These are phyloP conservation scores for Nannizzia gypsea DNA, from an alignment of 2,329 filamentous ascomycete species.

Conservation along the genomic window DNA sequence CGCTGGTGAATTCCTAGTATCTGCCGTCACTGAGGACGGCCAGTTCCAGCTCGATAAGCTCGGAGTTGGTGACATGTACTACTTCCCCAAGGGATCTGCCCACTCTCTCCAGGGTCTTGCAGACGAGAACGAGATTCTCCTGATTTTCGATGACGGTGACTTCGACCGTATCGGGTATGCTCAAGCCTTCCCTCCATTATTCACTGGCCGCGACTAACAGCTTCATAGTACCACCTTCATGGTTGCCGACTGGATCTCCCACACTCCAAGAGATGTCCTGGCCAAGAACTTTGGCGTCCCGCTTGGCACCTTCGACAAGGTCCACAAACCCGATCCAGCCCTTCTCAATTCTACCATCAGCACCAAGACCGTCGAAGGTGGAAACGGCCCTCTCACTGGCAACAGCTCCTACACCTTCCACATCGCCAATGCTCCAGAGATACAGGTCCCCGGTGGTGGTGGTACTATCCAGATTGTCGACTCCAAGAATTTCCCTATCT, in stretches of 20 bases:
- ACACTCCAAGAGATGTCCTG: conserved; percentile 52
- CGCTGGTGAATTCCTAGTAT: conserved; percentile 45
- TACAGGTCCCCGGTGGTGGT: conserved; percentile 49
- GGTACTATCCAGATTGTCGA: conserved; percentile 55
- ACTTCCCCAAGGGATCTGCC: conserved; percentile 54
- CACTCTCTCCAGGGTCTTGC: conserved; percentile 53
- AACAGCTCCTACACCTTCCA: conserved; percentile 53
- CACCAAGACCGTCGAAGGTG: conserved; percentile 37
- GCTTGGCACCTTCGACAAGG: conserved; percentile 46
- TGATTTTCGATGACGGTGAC: conserved; percentile 55
- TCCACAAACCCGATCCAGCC: conserved; percentile 49
- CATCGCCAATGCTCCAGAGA: conserved; percentile 44
- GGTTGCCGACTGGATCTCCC: conserved; percentile 57
- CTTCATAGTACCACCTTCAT: conserved; percentile 53
- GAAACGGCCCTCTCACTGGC: conserved; percentile 41
- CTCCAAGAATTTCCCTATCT: conserved; percentile 54
- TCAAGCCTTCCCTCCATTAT: neutral
- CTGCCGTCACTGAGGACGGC: conserved; percentile 52
- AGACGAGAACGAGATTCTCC: conserved; percentile 55
- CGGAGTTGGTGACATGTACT: conserved; percentile 54
- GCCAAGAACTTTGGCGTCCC: conserved; percentile 59
- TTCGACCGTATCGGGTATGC: conserved; percentile 51
- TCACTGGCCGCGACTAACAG: neutral
- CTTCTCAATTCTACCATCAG: conserved; percentile 48
- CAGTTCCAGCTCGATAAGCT: conserved; percentile 45